Evolutionary conservation across 306 rosid species (phyloP), one percentile per base, ranked within the genome.

Genomic region (Fragaria iinumae): DNA sequence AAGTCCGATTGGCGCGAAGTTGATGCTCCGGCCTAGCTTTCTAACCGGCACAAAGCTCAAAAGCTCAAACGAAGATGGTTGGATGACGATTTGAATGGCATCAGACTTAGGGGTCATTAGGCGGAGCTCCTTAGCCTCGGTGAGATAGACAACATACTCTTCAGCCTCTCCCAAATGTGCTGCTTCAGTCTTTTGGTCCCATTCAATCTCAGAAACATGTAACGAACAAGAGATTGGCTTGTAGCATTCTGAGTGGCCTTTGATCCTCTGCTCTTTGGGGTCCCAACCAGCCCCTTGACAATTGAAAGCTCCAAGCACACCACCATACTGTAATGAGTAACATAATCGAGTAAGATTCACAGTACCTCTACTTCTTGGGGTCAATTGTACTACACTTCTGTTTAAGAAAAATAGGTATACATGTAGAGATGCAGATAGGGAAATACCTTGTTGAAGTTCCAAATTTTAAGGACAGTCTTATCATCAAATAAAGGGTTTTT

Each of bases 201-300:
- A 94, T 82, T 94, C 97, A 27, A 94, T 77, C 56, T 94, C 95
- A n/a, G 48, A 64, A 20, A 89, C 91, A 81, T 90, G 96, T 17
- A 91, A 73, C 70, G 87, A 72, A 44, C 93, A 69, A 25, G 83
- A 72, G 29, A 86, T 80, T 50, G 90, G 78, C 72, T 90, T 90
- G 87, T 90, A 90, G 79, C 91, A 88, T 45, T 88, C 86, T 5
- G 93, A 72, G 81, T 80, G 81, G 56, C 97, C 95, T 72, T 79
- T 90, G 73, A 92, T 77, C 47, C 79, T 83, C 13, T 85, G 75
- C 69, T 67, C 82, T 80, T 91, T 84, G 6, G 95, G 89, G 73
- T 89, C 96, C 98, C 95, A 94, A 11, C 98, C 95, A 16, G 91
- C 96, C 38, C 96, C 97, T 89, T 94, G 98, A 76, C 95, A 94